Evolutionary conservation across 2,329 filamentous ascomycete species (phyloP).

Genomic region (Claviceps paspali): DNA sequence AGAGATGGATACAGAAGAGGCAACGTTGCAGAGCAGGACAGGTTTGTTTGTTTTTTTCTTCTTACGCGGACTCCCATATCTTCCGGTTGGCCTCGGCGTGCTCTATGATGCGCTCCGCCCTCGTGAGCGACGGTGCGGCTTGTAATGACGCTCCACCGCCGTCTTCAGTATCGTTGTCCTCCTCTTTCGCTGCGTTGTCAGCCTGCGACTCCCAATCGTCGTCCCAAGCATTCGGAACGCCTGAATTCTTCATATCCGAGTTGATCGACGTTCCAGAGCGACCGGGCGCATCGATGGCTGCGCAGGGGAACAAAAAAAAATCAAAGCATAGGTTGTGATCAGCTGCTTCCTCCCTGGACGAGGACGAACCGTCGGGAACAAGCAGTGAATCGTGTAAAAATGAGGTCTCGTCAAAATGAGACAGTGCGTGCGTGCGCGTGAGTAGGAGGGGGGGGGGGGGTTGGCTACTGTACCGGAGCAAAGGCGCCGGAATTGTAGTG

Average conservation of each 20-base stretch:
- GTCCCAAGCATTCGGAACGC: constrained; percentile 67
- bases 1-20: background rate
- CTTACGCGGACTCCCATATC: constrained; percentile 80
- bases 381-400: background rate
- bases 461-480: no score
- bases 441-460: no score
- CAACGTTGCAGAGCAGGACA: no score
- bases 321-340: background rate
- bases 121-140: constrained; percentile 35
- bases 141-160: constrained; percentile 3
- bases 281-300: background rate
- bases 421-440: no score
- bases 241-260: constrained; percentile 28
- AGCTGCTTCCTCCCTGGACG: background rate
- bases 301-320: background rate
- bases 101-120: constrained; percentile 61
- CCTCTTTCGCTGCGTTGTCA: constrained; percentile 35
- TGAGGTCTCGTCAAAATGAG: no score
- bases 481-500: background rate
- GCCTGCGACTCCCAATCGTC: constrained; percentile 77
- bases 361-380: background rate
- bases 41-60: no score
- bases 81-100: constrained; percentile 74
- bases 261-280: background rate
- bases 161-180: constrained; percentile 18